Base-by-base conservation (phyloP, 306 rosid species). In the Herpetospermum pedunculosum region DNA sequence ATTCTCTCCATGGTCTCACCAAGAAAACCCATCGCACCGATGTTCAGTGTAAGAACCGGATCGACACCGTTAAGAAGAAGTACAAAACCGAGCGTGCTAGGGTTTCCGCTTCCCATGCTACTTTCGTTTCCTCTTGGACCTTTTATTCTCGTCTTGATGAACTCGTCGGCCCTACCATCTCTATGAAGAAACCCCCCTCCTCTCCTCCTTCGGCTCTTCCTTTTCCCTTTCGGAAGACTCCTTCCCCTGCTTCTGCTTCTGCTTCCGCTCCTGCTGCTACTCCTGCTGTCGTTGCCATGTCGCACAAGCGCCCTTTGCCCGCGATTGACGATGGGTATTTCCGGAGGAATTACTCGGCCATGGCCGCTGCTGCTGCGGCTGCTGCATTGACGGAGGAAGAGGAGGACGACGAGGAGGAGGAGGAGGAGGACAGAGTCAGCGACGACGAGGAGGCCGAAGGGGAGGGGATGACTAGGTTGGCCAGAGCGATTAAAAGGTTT, bases 31-130 rank as follows among this genome's bases (percentile, higher is more conserved):
- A 88, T 79, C 92, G 99, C 11, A 89, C 99, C 8, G 99, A 94
- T 37, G 92, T 94, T 12, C 98, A 94, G 97, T 94, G 98, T 25
- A 94, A 94, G 88, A 91, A 94, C 55, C 92, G 98, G 26, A 86
- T 94, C 87, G 98, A 94, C 38, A 94, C 98, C 6, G 90, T 94
- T 0, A 94, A 94, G 87, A 94, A 94, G 81, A 94, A 91, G 88
- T 94, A 94, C 65, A 94, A 94, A 95, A 50, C 87, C 60, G 98
- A 94, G 87, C 89, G 89, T 80, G 84, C 87, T 85, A 91, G 95
- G 92, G 89, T 89, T 83, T 83, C 95, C 0, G 60, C 81, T 21
- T 90, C 98, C 13, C 84, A 87, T 12, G 92, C 87, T 6, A 59
- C 57, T 12, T 30, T 88, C 4, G 16, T 81, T 7, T 89, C 99